Conservation (phyloP, 1,284 basidiomycete species). For the Taiwanofungus camphoratus region DNA sequence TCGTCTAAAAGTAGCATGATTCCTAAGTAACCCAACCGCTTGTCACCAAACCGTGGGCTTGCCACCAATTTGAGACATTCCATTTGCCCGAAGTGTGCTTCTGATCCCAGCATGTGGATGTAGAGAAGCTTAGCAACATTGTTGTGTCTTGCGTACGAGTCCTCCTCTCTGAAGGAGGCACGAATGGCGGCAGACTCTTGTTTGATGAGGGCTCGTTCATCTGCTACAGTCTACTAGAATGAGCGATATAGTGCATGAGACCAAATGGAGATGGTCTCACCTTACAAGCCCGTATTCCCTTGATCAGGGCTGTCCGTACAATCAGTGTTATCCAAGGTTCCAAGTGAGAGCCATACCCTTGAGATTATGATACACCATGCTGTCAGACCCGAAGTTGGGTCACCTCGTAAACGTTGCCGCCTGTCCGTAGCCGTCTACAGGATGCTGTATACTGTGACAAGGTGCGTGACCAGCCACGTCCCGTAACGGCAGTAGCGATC, state of each 20-base stretch:
- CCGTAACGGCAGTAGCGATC: background rate
- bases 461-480: background rate
- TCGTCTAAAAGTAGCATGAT: slow-evolving; percentile 98
- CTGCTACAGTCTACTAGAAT: slow-evolving; percentile 82
- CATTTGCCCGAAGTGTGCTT: slow-evolving; percentile 99
- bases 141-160: slow-evolving; percentile 89
- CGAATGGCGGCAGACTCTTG: slow-evolving; percentile 98
- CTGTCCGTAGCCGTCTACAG: slow-evolving; percentile 1
- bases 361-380: slow-evolving; percentile 86
- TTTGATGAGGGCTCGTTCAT: slow-evolving; percentile 96
- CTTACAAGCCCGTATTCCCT: slow-evolving; percentile 92
- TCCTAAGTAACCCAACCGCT: slow-evolving; percentile 93
- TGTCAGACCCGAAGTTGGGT: no score
- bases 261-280: slow-evolving; percentile 33
- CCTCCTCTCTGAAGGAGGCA: slow-evolving; percentile 97
- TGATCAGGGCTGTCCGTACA: slow-evolving; percentile 72
- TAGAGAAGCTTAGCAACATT: slow-evolving; percentile 98
- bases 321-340: slow-evolving; percentile 6
- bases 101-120: slow-evolving; percentile 99
- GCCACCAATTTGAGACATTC: slow-evolving; percentile 99
- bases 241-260: slow-evolving; percentile 21
- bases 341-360: slow-evolving; percentile 55
- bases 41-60: slow-evolving; percentile 96
- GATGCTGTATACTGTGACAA: slow-evolving; percentile 4
- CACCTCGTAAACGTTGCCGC: slow-evolving; percentile 7